A percentile compares a stretch with the other conserved stretches of the same genome.
phyloP scores from a whole-genome alignment of 148 eudicot genomes.

The Fagopyrum tataricum region DNA sequence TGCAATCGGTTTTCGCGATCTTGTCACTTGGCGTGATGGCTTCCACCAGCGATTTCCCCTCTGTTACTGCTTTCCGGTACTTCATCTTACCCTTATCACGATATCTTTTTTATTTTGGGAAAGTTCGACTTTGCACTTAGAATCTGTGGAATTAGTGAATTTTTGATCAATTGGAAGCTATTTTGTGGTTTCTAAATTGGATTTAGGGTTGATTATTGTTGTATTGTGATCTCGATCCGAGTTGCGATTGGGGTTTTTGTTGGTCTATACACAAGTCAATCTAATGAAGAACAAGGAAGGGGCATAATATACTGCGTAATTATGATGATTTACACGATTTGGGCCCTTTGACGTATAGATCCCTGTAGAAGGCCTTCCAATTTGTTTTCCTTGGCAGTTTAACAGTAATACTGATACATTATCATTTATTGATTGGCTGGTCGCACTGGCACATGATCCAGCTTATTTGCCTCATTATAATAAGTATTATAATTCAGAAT shows the following conservation, averaged over 20 bases:
- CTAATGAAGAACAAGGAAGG: not conserved
- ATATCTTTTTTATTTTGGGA: not conserved
- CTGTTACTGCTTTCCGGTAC: conserved; percentile 20
- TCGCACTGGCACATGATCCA: not conserved
- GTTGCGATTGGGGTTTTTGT: not conserved
- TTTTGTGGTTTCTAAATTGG: not conserved
- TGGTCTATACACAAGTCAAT: conserved; percentile 6
- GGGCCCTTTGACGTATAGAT: too few species aligned
- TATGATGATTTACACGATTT: not conserved
- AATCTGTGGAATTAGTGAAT: not conserved
- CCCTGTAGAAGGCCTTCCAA: not conserved
- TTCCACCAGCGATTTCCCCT: conserved; percentile 18
- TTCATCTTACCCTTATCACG: not conserved
- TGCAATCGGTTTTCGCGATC: conserved; percentile 15
- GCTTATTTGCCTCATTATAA: not conserved
- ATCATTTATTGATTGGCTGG: not conserved
- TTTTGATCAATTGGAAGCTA: not conserved
- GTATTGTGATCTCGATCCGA: not conserved
- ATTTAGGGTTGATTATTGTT: not conserved
- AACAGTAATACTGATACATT: not conserved
- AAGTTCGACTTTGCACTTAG: not conserved
- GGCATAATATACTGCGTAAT: not conserved
- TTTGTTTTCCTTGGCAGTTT: not conserved
- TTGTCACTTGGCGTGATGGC: conserved; percentile 18
- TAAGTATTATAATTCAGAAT: not conserved